Conservation (phyloP, 495 filamentous ascomycete genomes). For the Apiosordaria backusii region DNA sequence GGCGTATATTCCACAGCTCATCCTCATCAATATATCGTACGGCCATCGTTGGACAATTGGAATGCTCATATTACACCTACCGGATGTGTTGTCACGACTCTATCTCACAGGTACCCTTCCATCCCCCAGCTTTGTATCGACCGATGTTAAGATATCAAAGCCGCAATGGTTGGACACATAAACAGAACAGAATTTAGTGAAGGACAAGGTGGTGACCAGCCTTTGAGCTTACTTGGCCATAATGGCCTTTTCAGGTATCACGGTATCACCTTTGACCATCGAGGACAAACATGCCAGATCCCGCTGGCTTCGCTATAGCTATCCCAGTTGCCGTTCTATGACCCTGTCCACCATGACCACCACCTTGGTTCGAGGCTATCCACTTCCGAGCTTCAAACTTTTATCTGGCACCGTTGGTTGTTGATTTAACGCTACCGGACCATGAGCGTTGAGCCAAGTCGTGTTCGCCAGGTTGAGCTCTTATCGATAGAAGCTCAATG, state of each 20-base stretch:
- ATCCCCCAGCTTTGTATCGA: not conserved
- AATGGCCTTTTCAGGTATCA: not conserved
- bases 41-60: not conserved
- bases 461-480: no score
- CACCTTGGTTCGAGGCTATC: not conserved
- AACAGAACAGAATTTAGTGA: not conserved
- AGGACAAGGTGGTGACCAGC: not conserved
- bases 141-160: not conserved
- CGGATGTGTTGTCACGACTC: not conserved
- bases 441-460: not conserved
- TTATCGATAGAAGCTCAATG: constrained; percentile 41
- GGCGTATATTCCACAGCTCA: not conserved
- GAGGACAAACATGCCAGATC: not conserved
- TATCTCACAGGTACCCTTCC: not conserved
- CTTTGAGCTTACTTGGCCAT: not conserved
- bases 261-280: not conserved
- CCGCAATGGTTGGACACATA: not conserved
- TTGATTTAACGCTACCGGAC: not conserved
- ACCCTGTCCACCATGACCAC: not conserved
- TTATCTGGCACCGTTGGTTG: not conserved
- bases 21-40: not conserved
- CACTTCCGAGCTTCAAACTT: not conserved
- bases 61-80: not conserved
- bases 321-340: not conserved
- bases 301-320: not conserved